Conservation (phyloP, 768 basidiomycete species). For the Mycena crocata region DNA sequence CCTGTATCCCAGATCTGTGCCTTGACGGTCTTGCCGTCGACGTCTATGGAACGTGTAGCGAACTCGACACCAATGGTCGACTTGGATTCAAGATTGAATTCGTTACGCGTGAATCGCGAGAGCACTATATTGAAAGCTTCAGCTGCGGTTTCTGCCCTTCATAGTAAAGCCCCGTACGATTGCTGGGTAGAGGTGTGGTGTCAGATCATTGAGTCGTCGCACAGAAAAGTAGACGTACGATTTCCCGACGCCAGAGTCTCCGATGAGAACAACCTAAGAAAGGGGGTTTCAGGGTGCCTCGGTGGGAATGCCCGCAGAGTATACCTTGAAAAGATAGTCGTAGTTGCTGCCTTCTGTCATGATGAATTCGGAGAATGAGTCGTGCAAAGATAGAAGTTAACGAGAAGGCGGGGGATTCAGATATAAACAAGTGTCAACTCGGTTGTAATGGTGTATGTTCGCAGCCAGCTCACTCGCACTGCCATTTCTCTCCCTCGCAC, state of each 20-base stretch:
- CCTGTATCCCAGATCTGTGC: constrained; percentile 99
- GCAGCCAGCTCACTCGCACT: no score
- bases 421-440: constrained; percentile 7
- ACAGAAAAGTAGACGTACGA: constrained; percentile 74
- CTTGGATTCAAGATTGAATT: constrained; percentile 99
- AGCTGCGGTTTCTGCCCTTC: not conserved
- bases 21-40: constrained; percentile 97
- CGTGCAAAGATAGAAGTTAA: constrained; percentile 6
- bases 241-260: constrained; percentile 99
- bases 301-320: constrained; percentile 26
- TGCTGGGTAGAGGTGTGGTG: constrained; percentile 36
- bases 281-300: constrained; percentile 24
- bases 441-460: no score
- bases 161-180: constrained; percentile 42
- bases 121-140: constrained; percentile 72
- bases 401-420: not conserved
- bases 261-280: constrained; percentile 93
- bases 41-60: constrained; percentile 92
- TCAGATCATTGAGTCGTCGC: constrained; percentile 6
- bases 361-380: constrained; percentile 26
- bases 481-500: no score
- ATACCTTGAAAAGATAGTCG: constrained; percentile 98
- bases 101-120: constrained; percentile 99
- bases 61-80: constrained; percentile 99
- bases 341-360: constrained; percentile 98